A percentile compares a stretch with the other conserved stretches of the same genome.
phyloP scores from a whole-genome alignment of 352 stramenopile species.

The Phytophthora ramorum region DNA sequence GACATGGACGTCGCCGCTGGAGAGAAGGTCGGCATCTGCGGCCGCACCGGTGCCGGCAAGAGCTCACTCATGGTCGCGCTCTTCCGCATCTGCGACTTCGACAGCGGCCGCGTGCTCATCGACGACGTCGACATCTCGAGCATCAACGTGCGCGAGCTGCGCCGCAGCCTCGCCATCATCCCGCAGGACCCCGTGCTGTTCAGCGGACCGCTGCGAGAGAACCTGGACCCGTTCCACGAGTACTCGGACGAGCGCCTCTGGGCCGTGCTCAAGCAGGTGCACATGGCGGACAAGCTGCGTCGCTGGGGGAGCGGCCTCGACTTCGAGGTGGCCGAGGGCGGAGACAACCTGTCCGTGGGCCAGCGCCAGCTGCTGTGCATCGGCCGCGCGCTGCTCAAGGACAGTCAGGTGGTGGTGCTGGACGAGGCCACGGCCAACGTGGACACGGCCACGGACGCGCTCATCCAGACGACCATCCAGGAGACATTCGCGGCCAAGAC shows the following conservation, averaged over 20 bases:
- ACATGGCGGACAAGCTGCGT: conserved; percentile 71
- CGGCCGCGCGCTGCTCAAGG: conserved; percentile 44
- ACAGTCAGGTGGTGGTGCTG: conserved; percentile 5
- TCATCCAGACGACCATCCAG: conserved; percentile 7
- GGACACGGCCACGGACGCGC: conserved; percentile 5
- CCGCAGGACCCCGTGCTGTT: conserved; percentile 92
- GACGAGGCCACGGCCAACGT: conserved; percentile 8
- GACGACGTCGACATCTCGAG: conserved; percentile 85
- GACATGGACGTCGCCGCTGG: conserved; percentile 43
- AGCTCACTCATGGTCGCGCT: conserved; percentile 51
- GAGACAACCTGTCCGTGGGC: conserved; percentile 45
- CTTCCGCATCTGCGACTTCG: conserved; percentile 55
- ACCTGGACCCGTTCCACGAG: conserved; percentile 90
- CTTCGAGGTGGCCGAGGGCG: conserved; percentile 81
- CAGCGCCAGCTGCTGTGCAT: conserved; percentile 96
- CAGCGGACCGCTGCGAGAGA: conserved; percentile 82
- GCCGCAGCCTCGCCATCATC: conserved; percentile 54
- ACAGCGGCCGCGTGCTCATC: conserved; percentile 20
- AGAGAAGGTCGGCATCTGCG: conserved; percentile 68
- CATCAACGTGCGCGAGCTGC: conserved; percentile 44
- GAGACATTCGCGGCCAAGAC: conserved; percentile 4
- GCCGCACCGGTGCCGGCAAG: conserved; percentile 56
- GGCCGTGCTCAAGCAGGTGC: conserved; percentile 59
- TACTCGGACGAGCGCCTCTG: conserved; percentile 73
- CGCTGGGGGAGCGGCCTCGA: conserved; percentile 33